Conservation (phyloP, 2,329 filamentous ascomycete genomes). For the Phoma sp. region DNA sequence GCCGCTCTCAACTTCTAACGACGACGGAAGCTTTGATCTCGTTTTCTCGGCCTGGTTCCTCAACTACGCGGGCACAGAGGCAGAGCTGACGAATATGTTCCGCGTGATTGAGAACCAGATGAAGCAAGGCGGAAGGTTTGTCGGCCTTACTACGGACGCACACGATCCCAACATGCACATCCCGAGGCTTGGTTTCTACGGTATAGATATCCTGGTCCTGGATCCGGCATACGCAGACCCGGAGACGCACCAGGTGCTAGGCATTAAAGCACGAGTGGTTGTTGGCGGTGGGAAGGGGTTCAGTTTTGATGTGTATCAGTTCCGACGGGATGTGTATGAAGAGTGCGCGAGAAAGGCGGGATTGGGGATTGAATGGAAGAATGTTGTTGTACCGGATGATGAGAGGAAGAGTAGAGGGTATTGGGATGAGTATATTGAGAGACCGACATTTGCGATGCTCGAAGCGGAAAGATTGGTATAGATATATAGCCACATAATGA, state of each 20-base stretch:
- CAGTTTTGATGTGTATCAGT: conserved; percentile 38
- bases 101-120: conserved; percentile 29
- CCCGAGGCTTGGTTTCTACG: conserved; percentile 33
- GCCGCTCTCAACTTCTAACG: not conserved
- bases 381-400: conserved; percentile 34
- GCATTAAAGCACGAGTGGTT: conserved; percentile 32
- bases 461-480: conserved; percentile 21
- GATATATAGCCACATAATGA: not conserved
- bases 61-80: conserved; percentile 38
- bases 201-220: conserved; percentile 30
- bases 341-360: conserved; percentile 31
- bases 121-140: conserved; percentile 22
- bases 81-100: conserved; percentile 34
- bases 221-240: conserved; percentile 29
- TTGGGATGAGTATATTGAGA: conserved; percentile 32
- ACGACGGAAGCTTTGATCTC: conserved; percentile 25
- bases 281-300: conserved; percentile 27
- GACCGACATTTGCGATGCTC: conserved; percentile 35
- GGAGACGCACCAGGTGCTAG: conserved; percentile 21
- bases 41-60: conserved; percentile 44
- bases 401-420: conserved; percentile 29
- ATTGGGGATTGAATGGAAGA: conserved; percentile 31
- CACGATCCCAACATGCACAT: conserved; percentile 24
- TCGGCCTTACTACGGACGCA: conserved; percentile 37
- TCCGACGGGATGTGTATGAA: conserved; percentile 37